Percentiles rank a stretch among this genome's conserved stretches.
Evolutionary conservation across 2,329 filamentous ascomycete genomes (phyloP).

Genomic region (Pyrenophora teres): DNA sequence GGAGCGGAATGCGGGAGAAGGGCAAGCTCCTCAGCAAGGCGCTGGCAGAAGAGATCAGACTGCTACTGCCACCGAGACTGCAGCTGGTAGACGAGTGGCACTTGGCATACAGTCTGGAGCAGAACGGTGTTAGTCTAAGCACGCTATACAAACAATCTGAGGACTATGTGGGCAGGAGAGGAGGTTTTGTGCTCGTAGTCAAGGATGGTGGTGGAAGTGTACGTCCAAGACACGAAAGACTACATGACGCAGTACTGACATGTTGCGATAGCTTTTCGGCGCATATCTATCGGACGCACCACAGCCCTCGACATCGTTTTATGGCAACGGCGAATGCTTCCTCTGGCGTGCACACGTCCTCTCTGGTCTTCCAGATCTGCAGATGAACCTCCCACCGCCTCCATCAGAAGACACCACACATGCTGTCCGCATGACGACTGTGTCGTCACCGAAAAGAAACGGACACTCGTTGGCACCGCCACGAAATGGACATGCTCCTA

Average conservation of each 20-base stretch:
- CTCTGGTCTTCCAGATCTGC: slow-evolving; percentile 55
- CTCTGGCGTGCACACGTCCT: slow-evolving; percentile 78
- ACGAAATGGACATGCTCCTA: slow-evolving; percentile 9
- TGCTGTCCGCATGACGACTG: slow-evolving; percentile 65
- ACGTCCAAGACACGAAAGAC: slow-evolving; percentile 45
- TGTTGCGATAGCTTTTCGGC: slow-evolving; percentile 69
- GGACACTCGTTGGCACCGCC: slow-evolving; percentile 36
- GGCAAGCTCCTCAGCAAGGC: slow-evolving; percentile 71
- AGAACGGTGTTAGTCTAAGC: slow-evolving; percentile 83
- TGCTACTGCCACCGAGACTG: slow-evolving; percentile 83
- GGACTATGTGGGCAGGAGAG: slow-evolving; percentile 67
- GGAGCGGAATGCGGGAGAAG: slow-evolving; percentile 60
- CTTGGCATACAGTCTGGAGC: slow-evolving; percentile 85
- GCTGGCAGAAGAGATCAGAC: slow-evolving; percentile 89
- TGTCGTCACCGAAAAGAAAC: slow-evolving; percentile 39
- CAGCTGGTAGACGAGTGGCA: slow-evolving; percentile 88
- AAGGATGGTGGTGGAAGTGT: slow-evolving; percentile 76
- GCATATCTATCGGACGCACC: slow-evolving; percentile 92
- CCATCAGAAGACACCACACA: slow-evolving; percentile 70
- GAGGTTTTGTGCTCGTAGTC: slow-evolving; percentile 88
- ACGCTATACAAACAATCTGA: slow-evolving; percentile 85
- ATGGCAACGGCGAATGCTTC: slow-evolving; percentile 95
- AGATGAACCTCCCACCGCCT: slow-evolving; percentile 66
- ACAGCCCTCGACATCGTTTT: slow-evolving; percentile 81
- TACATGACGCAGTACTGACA: slow-evolving; percentile 9